Evolutionary conservation across 257 asterid species (phyloP), one percentile per base, ranked within the genome.

Genomic region (Solanum okadae): DNA sequence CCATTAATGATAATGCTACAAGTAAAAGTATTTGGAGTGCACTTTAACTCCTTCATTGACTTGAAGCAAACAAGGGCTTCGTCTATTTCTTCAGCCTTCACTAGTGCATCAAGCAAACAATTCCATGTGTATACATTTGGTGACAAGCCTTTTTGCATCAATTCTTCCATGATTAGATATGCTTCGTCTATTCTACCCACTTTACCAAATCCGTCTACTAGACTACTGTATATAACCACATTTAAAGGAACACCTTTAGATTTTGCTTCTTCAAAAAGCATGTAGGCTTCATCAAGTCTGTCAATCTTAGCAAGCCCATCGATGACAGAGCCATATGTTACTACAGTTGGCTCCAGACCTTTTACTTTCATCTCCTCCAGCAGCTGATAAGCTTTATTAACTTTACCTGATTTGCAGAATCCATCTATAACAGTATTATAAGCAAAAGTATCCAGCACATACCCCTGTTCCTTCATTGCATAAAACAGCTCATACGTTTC

Each of bases 181-280:
- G 99, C 99, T 90, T 97, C 99, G 40, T 97, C 99, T 10, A 97
- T 94, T 92, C 99, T 94, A 40, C 99, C 98, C 78, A 97, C 98
- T 86, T 97, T 97, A 88, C 98, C 99, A 16, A 96, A 97, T 61
- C 99, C 99, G 87, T 97, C 98, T 38, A 96, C 93, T 23, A 97
- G 98, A 91, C 99, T 95, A 89, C 95, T 95, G 87, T 97, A 97
- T 33, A 96, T 95, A 72, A 95, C 96, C 59, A 92, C 96, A 29
- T 97, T 95, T 86, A 97, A 87, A 86, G 91, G 95, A 61, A 94
- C 88, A 10, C 94, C 96, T 52, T 90, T 89, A 3, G 99, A 94
- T 92, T 97, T 97, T 85, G 99, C 99, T 92, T 97, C 99, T 96
- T 97, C 99, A 18, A 96, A 97, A 76, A 97, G 98, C 99, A 97